Conservation (phyloP, 108 stramenopile species). For the Pseudonitzschia multiseries region DNA sequence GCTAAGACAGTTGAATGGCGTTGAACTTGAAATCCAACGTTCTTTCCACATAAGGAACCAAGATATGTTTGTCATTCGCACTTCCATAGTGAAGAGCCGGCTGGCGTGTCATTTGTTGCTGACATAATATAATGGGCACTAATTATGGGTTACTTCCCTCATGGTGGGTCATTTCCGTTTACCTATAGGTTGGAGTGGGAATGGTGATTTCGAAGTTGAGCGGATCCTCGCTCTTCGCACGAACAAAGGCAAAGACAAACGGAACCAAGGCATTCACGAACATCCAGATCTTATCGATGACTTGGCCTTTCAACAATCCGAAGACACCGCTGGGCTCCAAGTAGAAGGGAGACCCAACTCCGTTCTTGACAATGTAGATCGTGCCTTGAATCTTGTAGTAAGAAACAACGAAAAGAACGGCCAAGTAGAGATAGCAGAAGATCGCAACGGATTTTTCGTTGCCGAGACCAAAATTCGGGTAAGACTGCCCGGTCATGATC, state of each 20-base stretch:
- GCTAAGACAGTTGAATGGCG: too few species aligned
- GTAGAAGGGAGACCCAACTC: neutral
- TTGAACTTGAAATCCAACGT: too few species aligned
- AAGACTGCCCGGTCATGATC: neutral
- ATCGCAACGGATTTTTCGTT: neutral
- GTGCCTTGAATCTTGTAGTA: constrained; percentile 2
- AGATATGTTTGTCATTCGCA: too few species aligned
- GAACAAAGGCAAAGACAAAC: constrained; percentile 9
- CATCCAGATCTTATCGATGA: constrained; percentile 21
- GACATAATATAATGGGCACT: too few species aligned
- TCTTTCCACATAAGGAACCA: too few species aligned
- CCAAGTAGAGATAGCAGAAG: neutral
- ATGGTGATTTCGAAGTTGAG: neutral
- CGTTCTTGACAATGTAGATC: neutral
- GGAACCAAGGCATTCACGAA: constrained; percentile 30
- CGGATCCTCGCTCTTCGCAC: constrained; percentile 1
- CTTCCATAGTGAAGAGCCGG: too few species aligned
- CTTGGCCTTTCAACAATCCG: constrained; percentile 4
- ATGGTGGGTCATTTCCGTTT: too few species aligned
- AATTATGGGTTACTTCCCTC: too few species aligned
- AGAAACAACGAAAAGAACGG: neutral
- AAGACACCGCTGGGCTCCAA: neutral
- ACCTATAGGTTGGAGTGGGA: neutral
- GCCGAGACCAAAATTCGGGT: neutral
- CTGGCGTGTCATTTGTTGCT: too few species aligned